These are phyloP conservation scores for Collybiopsis luxurians DNA, from an alignment of 768 basidiomycete genomes.

Conservation along the genomic window DNA sequence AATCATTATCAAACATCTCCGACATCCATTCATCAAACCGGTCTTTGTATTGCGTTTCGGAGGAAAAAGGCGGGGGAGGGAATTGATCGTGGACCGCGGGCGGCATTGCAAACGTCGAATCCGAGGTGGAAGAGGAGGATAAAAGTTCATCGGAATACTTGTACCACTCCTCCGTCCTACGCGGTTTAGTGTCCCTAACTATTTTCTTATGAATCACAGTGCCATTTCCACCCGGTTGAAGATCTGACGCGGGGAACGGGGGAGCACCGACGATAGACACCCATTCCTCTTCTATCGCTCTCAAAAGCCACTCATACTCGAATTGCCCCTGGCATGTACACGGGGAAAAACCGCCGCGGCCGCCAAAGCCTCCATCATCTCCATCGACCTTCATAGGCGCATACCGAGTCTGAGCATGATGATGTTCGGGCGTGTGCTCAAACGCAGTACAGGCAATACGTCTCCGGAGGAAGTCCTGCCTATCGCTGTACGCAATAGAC, in stretches of 20 bases:
- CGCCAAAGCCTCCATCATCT: constrained; percentile 21
- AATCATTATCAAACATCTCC: constrained; percentile 13
- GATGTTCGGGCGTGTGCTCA: neutral
- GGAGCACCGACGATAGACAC: constrained; percentile 55
- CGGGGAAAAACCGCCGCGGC: neutral
- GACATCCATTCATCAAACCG: constrained; percentile 30
- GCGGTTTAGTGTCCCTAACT: neutral
- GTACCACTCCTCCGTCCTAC: neutral
- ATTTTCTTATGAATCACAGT: neutral
- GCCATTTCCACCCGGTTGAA: neutral
- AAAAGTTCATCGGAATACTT: neutral
- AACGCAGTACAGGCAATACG: neutral
- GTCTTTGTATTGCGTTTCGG: constrained; percentile 28
- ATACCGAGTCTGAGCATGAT: constrained; percentile 5
- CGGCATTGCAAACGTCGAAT: neutral
- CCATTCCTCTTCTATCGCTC: constrained; percentile 52
- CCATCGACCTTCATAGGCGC: constrained; percentile 42
- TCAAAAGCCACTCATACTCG: constrained; percentile 37
- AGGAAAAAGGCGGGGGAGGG: neutral
- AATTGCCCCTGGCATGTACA: constrained; percentile 26
- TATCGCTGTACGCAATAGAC: constrained; percentile 30
- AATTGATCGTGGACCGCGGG: neutral
- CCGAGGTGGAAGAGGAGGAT: neutral
- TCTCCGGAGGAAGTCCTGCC: neutral
- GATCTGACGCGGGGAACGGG: constrained; percentile 14